Percentiles rank a stretch among this genome's conserved stretches.
These are phyloP conservation scores for Solidago caesia DNA, from an alignment of 129 eudicot genomes.

Conservation along the genomic window DNA sequence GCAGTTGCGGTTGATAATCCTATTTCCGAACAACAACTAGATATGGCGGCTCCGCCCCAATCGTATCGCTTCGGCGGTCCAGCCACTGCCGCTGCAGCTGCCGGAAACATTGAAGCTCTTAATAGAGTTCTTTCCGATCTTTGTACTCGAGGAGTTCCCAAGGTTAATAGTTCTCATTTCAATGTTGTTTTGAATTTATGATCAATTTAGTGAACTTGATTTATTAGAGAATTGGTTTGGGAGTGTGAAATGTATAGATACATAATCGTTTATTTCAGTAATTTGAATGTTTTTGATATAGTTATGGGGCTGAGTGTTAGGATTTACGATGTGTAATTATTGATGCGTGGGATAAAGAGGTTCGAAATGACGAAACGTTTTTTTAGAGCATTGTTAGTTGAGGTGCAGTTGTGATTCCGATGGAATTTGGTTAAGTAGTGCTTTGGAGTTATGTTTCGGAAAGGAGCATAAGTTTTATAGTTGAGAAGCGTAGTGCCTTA, in stretches of 20 bases:
- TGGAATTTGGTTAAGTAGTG: background rate
- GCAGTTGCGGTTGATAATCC: background rate
- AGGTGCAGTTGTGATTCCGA: background rate
- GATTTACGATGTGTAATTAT: too few species aligned
- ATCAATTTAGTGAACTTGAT: background rate
- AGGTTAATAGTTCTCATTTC: conserved; percentile 39
- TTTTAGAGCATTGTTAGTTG: background rate
- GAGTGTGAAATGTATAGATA: background rate
- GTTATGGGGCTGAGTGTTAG: too few species aligned
- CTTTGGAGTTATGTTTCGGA: too few species aligned
- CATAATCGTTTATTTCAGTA: background rate
- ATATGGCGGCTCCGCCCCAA: conserved; percentile 56
- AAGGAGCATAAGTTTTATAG: background rate
- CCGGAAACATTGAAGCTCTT: conserved; percentile 71
- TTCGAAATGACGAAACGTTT: background rate
- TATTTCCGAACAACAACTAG: background rate
- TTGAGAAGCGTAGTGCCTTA: background rate
- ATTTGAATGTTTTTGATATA: too few species aligned
- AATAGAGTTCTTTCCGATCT: conserved; percentile 69
- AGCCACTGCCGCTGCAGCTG: conserved; percentile 46
- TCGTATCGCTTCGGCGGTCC: conserved; percentile 56
- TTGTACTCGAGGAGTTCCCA: conserved; percentile 65
- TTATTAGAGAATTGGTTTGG: background rate
- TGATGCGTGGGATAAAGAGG: background rate
- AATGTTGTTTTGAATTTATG: background rate